Conservation (phyloP, 192 early-diverging fungal species). For the Coemansia sp. region DNA sequence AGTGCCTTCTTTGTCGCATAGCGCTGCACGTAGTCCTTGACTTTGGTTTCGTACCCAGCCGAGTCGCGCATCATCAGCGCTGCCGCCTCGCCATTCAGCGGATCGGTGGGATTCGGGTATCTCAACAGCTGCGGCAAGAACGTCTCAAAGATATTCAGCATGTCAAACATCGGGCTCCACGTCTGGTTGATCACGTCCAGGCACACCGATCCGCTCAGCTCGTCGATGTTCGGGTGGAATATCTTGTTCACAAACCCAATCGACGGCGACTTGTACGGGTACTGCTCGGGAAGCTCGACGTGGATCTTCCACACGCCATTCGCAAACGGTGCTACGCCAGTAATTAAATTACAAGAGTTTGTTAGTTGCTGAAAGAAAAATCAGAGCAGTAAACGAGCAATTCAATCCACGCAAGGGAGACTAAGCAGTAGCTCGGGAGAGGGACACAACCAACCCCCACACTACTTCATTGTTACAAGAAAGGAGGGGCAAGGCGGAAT, state of each 20-base stretch:
- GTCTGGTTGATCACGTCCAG: constrained; percentile 99
- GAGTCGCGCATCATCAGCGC: constrained; percentile 95
- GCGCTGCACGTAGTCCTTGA: constrained; percentile 74
- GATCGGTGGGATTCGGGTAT: constrained; percentile 99
- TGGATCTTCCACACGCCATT: constrained; percentile 97
- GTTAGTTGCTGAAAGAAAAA: background rate
- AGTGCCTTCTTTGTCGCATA: constrained; percentile 53
- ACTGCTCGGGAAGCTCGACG: constrained; percentile 98
- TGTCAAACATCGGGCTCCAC: constrained; percentile 99
- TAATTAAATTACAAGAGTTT: background rate
- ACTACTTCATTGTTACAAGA: background rate
- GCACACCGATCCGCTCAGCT: constrained; percentile 98
- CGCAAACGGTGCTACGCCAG: constrained; percentile 78
- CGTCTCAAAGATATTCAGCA: constrained; percentile 99
- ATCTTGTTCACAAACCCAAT: constrained; percentile 99
- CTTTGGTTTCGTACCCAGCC: constrained; percentile 85
- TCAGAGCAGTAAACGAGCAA: background rate
- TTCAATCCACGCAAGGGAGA: background rate
- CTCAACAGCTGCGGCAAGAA: constrained; percentile 96
- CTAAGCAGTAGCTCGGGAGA: background rate
- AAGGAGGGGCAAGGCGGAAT: background rate
- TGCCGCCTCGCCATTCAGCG: constrained; percentile 98
- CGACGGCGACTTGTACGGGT: constrained; percentile 98
- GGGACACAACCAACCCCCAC: background rate
- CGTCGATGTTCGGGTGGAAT: constrained; percentile 99